phyloP scores from a whole-genome alignment of 768 basidiomycete genomes.

The Leccinum disarticulatum region DNA sequence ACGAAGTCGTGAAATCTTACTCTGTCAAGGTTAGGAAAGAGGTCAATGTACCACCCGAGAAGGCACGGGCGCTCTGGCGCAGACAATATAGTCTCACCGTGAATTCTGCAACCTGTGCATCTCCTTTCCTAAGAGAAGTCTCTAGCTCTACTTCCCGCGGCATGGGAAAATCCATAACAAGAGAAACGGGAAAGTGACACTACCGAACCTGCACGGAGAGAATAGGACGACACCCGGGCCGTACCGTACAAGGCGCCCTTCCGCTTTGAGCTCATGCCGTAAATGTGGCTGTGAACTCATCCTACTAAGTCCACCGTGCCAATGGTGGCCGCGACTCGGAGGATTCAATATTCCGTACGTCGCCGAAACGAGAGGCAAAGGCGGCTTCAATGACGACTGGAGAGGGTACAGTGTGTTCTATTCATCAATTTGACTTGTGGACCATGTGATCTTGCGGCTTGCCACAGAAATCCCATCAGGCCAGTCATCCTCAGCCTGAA shows the following conservation, averaged over 20 bases:
- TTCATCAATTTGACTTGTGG: not conserved
- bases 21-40: conserved; percentile 41
- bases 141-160: conserved; percentile 82
- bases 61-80: conserved; percentile 22
- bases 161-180: conserved; percentile 66
- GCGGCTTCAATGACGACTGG: not conserved
- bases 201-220: conserved; percentile 15
- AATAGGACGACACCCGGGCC: conserved; percentile 13
- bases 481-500: not conserved
- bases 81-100: conserved; percentile 49
- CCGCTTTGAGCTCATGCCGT: conserved; percentile 28
- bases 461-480: not conserved
- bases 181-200: conserved; percentile 12
- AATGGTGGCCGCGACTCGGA: not conserved
- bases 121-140: conserved; percentile 70
- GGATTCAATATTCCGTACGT: not conserved
- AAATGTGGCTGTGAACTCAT: conserved; percentile 34
- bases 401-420: not conserved
- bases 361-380: not conserved
- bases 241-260: conserved; percentile 22
- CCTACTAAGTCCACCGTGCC: not conserved
- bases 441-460: not conserved
- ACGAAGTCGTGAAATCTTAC: conserved; percentile 69
- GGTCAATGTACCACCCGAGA: conserved; percentile 20
- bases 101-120: conserved; percentile 68